Evolutionary conservation across 805 yeast genomes (phyloP).

Genomic region (Jamesozyma lodderae): DNA sequence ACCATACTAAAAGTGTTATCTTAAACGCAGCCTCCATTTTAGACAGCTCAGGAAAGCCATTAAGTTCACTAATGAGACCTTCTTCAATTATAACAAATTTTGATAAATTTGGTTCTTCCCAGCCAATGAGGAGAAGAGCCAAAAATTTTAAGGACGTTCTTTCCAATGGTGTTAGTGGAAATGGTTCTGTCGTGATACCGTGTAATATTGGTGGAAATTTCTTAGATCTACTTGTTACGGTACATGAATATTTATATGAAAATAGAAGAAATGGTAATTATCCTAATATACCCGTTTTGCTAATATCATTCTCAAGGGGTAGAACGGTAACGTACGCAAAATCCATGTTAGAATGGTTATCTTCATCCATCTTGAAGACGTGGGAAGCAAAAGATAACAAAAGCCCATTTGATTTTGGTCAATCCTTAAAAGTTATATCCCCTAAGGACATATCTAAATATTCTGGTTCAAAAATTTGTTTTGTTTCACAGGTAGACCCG

Average conservation of each 20-base stretch:
- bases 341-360: conserved; percentile 94
- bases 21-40: conserved; percentile 61
- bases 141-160: conserved; percentile 61
- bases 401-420: conserved; percentile 66
- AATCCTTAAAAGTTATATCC: conserved; percentile 48
- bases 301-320: conserved; percentile 72
- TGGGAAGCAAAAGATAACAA: conserved; percentile 65
- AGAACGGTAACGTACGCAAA: conserved; percentile 73
- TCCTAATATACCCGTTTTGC: conserved; percentile 55
- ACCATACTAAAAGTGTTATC: conserved; percentile 82
- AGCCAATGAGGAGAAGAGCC: conserved; percentile 53
- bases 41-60: conserved; percentile 50
- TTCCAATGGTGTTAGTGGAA: conserved; percentile 32
- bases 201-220: conserved; percentile 73
- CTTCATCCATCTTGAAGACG: conserved; percentile 69
- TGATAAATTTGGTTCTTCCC: conserved; percentile 47
- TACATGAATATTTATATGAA: conserved; percentile 53
- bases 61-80: conserved; percentile 63
- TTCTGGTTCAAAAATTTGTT: conserved; percentile 69
- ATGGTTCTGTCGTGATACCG: conserved; percentile 73
- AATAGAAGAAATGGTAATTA: conserved; percentile 23
- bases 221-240: conserved; percentile 63
- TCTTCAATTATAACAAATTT: conserved; percentile 69
- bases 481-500: conserved; percentile 65
- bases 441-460: conserved; percentile 46